These are phyloP conservation scores for Proliferodiscus dingleyae DNA, from an alignment of 2,329 filamentous ascomycete species.

Conservation along the genomic window DNA sequence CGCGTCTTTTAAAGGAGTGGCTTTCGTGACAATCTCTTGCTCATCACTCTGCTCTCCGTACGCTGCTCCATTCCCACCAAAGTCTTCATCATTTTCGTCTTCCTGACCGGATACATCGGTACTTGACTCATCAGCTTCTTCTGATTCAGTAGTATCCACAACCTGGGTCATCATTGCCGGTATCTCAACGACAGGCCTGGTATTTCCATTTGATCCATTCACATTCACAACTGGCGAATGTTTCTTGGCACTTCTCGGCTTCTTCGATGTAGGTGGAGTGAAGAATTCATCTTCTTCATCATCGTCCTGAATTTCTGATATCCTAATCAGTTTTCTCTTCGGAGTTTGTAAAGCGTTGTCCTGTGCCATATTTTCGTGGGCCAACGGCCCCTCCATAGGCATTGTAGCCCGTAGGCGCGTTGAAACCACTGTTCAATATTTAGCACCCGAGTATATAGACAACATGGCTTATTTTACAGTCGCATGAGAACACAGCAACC, in stretches of 20 bases:
- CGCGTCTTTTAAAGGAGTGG: no score
- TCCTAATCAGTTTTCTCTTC: conserved; percentile 9
- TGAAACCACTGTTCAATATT: conserved; percentile 17
- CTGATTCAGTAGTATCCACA: neutral
- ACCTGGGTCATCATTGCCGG: conserved; percentile 8
- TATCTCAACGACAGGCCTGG: conserved; percentile 23
- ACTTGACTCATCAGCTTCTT: no score
- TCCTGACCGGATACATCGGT: no score
- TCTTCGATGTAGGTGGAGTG: conserved; percentile 20
- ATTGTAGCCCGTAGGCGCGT: conserved; percentile 12
- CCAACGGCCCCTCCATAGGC: conserved; percentile 4
- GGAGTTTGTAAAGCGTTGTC: conserved; percentile 8
- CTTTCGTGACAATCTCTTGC: no score
- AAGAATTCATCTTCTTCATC: neutral
- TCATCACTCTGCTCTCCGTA: no score
- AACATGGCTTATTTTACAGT: neutral
- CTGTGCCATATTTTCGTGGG: conserved; percentile 14
- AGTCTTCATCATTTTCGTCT: no score
- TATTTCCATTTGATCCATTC: conserved; percentile 10
- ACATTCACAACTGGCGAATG: conserved; percentile 19
- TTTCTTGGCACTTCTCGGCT: conserved; percentile 14
- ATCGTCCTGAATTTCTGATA: neutral
- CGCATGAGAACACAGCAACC: neutral
- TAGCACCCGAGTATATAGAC: no score
- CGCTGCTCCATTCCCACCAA: no score